Percentiles rank a stretch among this genome's conserved stretches.
These are phyloP conservation scores for Nevesoporus exiguus DNA, from an alignment of 768 basidiomycete genomes.

Conservation along the genomic window DNA sequence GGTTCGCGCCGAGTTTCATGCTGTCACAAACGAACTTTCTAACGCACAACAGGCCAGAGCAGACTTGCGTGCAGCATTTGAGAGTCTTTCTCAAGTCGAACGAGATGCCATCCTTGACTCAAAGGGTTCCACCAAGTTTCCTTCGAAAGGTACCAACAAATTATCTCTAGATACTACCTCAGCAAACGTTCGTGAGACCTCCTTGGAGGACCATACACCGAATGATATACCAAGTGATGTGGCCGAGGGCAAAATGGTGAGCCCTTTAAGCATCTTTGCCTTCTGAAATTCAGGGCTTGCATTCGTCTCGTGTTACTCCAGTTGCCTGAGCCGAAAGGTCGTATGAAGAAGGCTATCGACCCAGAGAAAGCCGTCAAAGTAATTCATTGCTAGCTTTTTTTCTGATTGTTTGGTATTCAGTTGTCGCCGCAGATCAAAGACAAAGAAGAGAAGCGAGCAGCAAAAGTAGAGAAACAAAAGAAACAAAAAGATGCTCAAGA, in stretches of 20 bases:
- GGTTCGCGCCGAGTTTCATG: conserved; percentile 37
- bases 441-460: conserved; percentile 60
- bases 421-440: conserved; percentile 56
- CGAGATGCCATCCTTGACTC: conserved; percentile 52
- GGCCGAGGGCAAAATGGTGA: conserved; percentile 41
- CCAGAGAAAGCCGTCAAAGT: conserved; percentile 47
- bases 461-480: conserved; percentile 68
- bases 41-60: conserved; percentile 50
- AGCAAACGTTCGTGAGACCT: not conserved
- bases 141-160: conserved; percentile 34
- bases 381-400: not conserved
- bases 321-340: conserved; percentile 30
- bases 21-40: conserved; percentile 1
- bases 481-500: conserved; percentile 67
- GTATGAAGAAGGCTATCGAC: conserved; percentile 52
- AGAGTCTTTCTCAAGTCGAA: conserved; percentile 55
- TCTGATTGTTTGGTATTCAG: conserved; percentile 2
- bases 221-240: conserved; percentile 30
- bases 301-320: not conserved
- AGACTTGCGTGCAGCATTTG: conserved; percentile 52
- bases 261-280: conserved; percentile 5
- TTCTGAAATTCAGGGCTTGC: not conserved
- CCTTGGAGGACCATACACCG: conserved; percentile 25
- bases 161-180: conserved; percentile 5
- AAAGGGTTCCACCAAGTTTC: conserved; percentile 38